Evolutionary conservation across 2,329 filamentous ascomycete genomes (phyloP), one percentile per base, ranked within the genome.

Genomic region (Ramichloridium luteum): DNA sequence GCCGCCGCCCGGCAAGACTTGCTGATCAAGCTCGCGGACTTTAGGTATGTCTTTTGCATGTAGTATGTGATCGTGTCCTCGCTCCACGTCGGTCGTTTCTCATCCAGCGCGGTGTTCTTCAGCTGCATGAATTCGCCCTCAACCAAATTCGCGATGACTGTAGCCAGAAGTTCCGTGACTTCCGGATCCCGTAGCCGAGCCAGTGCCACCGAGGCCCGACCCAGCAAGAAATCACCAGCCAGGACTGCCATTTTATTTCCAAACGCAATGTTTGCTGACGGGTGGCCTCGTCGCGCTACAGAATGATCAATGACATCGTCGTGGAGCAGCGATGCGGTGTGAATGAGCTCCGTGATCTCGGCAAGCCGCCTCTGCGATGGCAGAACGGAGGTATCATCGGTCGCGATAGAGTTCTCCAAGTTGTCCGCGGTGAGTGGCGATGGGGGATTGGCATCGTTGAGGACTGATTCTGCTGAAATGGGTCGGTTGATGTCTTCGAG

Each of bases 81-180:
- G 2, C 80, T 90, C 72, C 81, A 96, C 6, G 70, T 64, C 1
- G 88, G 88, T 45, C 81, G 77, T 43, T 72, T 68, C 65, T 96
- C 88, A 54, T 94, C 88, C 43, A 73, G 69, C 27, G 81, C 82
- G 1, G 90, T 96, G 59, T 98, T 98, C 64, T 93, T 92, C 48
- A 98, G 67, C 65, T 98, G 90, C 90, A 98, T 98, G 64, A 98
- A 96, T 60, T 98, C 90, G 52, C 90, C 90, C 62, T 98, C 90
- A 13, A 98, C 86, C 15, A 98, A 67, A 56, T 98, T 98, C 27
- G 90, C 88, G 46, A 98, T 96, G 25, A 96, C 90, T 1, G 88
- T 96, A 3, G 90, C 85, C 16, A 98, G 65, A 5, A 98, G 70
- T 62, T 98, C 90, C 6, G 85, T 84, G 3, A 98, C 90, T 59